These are phyloP conservation scores for Pachysandra terminalis DNA, from an alignment of 164 flowering plant genomes.

Conservation along the genomic window DNA sequence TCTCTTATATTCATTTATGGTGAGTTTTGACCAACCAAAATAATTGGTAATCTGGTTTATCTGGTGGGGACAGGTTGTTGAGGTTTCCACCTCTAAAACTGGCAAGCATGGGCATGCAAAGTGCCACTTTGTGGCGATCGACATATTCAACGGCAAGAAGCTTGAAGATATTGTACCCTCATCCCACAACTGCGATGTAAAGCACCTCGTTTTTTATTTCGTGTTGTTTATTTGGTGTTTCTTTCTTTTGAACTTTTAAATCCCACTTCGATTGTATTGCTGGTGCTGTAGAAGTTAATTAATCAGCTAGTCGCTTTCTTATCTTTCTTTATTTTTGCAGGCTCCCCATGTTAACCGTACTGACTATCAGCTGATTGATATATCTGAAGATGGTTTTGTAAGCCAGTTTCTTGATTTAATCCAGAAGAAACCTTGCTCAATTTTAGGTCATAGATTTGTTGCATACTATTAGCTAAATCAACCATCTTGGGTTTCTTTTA, in stretches of 20 bases:
- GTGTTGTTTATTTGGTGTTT: neutral
- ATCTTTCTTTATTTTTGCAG: slow-evolving; percentile 22
- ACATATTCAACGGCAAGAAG: slow-evolving; percentile 57
- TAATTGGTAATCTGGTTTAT: neutral
- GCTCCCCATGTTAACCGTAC: slow-evolving; percentile 58
- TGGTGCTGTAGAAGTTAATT: neutral
- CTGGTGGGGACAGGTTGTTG: slow-evolving; percentile 40
- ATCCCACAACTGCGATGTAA: slow-evolving; percentile 69
- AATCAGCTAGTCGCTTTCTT: neutral
- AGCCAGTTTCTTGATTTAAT: slow-evolving; percentile 12
- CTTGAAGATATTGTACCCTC: slow-evolving; percentile 77
- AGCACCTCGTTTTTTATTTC: neutral
- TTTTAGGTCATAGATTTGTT: neutral
- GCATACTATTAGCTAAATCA: neutral
- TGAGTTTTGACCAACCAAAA: neutral
- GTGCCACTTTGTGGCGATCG: slow-evolving; percentile 56
- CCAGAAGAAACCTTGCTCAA: neutral
- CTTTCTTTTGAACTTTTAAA: neutral
- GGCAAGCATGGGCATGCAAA: slow-evolving; percentile 66
- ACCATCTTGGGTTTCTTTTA: slow-evolving; percentile 12
- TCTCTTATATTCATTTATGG: neutral
- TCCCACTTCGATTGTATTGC: neutral
- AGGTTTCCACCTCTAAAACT: slow-evolving; percentile 59
- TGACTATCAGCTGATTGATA: slow-evolving; percentile 63
- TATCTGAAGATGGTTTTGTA: slow-evolving; percentile 63